Conservation (phyloP, 139 green algal species). For the Tetradesmus obliquus region DNA sequence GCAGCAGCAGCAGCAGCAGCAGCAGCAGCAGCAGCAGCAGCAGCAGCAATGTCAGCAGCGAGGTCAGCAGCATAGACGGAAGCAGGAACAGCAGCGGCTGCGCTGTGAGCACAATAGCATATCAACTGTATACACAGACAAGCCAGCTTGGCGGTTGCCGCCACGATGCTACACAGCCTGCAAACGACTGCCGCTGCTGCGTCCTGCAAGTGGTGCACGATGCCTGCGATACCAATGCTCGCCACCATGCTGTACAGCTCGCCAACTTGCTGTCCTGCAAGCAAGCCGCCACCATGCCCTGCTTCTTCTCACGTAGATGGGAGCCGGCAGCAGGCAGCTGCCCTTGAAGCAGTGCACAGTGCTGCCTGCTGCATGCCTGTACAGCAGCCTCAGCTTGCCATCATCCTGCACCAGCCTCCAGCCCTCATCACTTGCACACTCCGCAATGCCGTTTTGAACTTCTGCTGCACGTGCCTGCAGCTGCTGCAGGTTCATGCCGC, state of each 20-base stretch:
- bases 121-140: no score
- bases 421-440: slow-evolving; percentile 6
- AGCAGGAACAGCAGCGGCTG: neutral
- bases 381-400: slow-evolving; percentile 39
- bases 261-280: no score
- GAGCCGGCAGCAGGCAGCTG: slow-evolving; percentile 26
- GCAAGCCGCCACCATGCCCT: no score
- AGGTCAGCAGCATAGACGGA: neutral
- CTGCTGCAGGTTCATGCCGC: slow-evolving; percentile 8
- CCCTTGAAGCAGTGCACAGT: slow-evolving; percentile 44
- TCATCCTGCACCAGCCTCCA: slow-evolving; percentile 37
- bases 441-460: slow-evolving; percentile 14
- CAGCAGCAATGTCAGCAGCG: neutral
- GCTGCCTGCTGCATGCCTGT: slow-evolving; percentile 32
- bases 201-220: no score
- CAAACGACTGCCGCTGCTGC: no score
- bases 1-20: neutral
- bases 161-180: no score
- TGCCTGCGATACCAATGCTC: no score
- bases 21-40: neutral
- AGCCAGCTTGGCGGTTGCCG: no score
- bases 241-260: no score
- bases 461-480: slow-evolving; percentile 35
- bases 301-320: slow-evolving; percentile 25
- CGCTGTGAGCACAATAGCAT: no score